These are phyloP conservation scores for Oryza meridionalis DNA, from an alignment of 176 grass and related monocot genomes.

Conservation along the genomic window DNA sequence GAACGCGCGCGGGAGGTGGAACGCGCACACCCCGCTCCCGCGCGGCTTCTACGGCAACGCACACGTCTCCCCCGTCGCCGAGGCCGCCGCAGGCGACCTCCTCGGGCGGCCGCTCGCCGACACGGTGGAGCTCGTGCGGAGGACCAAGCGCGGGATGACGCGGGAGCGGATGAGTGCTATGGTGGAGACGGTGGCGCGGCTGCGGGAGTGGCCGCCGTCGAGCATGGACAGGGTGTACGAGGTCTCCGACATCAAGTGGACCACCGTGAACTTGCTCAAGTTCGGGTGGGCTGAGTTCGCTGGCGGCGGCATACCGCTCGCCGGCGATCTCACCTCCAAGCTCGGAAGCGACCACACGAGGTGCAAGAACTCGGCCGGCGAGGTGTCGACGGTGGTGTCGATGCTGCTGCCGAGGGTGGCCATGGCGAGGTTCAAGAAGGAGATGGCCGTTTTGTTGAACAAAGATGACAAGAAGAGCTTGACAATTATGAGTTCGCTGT, in stretches of 20 bases:
- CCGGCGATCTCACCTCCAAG: constrained; percentile 40
- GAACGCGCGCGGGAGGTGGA: constrained; percentile 51
- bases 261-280: background rate
- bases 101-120: constrained; percentile 9
- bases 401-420: constrained; percentile 31
- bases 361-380: constrained; percentile 31
- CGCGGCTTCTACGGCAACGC: constrained; percentile 50
- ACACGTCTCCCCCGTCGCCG: constrained; percentile 33
- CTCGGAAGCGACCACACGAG: constrained; percentile 38
- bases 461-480: background rate
- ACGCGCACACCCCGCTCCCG: constrained; percentile 15
- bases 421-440: constrained; percentile 25
- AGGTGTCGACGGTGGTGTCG: constrained; percentile 32
- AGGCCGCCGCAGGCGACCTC: constrained; percentile 29
- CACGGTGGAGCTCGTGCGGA: constrained; percentile 41
- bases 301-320: constrained; percentile 41
- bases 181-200: background rate
- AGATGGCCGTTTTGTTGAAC: constrained; percentile 43
- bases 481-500: background rate
- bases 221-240: constrained; percentile 40
- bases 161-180: constrained; percentile 28
- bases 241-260: constrained; percentile 46
- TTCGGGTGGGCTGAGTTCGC: constrained; percentile 44
- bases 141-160: constrained; percentile 36
- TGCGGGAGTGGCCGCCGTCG: constrained; percentile 25